Conservation (phyloP, 306 rosid genomes). For the Fagus crenata region DNA sequence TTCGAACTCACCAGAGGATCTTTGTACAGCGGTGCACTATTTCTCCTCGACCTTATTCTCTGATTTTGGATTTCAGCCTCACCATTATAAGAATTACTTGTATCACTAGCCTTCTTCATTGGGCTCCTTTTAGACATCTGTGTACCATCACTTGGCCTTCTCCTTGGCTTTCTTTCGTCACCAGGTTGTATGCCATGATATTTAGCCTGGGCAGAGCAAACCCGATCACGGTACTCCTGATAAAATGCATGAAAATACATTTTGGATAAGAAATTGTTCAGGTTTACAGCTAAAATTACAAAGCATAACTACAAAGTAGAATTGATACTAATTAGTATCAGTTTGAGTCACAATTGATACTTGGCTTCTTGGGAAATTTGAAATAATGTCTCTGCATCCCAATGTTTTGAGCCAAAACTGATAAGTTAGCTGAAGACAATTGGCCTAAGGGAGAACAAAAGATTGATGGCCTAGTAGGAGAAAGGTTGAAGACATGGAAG, state of each 20-base stretch:
- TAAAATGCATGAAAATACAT: neutral
- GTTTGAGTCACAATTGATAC: neutral
- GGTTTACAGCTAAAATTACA: neutral
- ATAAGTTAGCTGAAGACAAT: neutral
- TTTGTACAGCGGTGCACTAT: constrained; percentile 62
- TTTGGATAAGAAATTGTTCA: neutral
- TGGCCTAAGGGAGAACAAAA: neutral
- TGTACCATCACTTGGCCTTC: constrained; percentile 44
- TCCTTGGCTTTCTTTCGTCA: constrained; percentile 63
- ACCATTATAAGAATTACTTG: constrained; percentile 23
- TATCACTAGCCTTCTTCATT: constrained; percentile 31
- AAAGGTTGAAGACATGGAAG: neutral
- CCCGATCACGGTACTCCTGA: constrained; percentile 81
- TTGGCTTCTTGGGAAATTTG: neutral
- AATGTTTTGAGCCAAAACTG: neutral
- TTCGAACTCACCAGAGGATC: constrained; percentile 86
- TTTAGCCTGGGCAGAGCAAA: constrained; percentile 66
- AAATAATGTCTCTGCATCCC: neutral
- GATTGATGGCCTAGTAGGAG: neutral
- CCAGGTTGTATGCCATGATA: constrained; percentile 57
- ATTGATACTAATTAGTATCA: neutral
- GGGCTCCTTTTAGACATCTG: constrained; percentile 43
- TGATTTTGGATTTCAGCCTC: constrained; percentile 34
- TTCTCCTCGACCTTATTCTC: constrained; percentile 40
- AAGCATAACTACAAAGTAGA: neutral